Conservation (phyloP, 176 grass and related monocot species). For the Dactylis glomerata region DNA sequence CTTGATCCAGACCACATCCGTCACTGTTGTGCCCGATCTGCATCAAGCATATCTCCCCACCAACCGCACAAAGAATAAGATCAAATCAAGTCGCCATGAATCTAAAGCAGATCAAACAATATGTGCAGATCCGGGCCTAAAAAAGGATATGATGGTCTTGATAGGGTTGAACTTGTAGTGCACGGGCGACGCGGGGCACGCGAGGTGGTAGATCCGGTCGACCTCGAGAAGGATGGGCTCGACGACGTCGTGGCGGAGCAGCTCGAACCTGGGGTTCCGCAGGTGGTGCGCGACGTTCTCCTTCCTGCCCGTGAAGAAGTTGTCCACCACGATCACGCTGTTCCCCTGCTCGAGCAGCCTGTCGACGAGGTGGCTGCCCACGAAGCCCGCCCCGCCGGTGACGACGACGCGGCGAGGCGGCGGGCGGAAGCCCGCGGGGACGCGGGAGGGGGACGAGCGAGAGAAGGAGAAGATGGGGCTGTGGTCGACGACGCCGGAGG, state of each 20-base stretch:
- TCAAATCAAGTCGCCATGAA: constrained; percentile 22
- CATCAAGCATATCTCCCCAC: neutral
- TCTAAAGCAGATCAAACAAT: constrained; percentile 28
- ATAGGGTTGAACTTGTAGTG: constrained; percentile 91
- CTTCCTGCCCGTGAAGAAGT: constrained; percentile 88
- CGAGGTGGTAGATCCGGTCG: constrained; percentile 92
- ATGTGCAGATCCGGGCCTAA: constrained; percentile 17
- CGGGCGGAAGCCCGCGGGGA: constrained; percentile 38
- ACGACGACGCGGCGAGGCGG: constrained; percentile 69
- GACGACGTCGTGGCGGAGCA: constrained; percentile 88
- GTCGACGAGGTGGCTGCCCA: constrained; percentile 90
- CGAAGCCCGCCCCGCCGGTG: constrained; percentile 83
- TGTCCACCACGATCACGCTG: constrained; percentile 90
- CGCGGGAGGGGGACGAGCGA: constrained; percentile 3
- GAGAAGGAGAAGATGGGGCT: constrained; percentile 45
- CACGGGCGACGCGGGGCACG: constrained; percentile 76
- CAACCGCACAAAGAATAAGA: neutral
- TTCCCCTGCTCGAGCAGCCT: constrained; percentile 75
- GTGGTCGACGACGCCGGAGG: neutral
- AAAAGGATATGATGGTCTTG: constrained; percentile 81
- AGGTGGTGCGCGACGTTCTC: constrained; percentile 77
- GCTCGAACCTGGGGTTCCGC: constrained; percentile 89
- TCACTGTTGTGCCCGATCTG: constrained; percentile 6
- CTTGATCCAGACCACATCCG: constrained; percentile 15
- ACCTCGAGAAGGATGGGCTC: constrained; percentile 91